These are phyloP conservation scores for Daphne laureola DNA, from an alignment of 441 rosid genomes.

Conservation along the genomic window DNA sequence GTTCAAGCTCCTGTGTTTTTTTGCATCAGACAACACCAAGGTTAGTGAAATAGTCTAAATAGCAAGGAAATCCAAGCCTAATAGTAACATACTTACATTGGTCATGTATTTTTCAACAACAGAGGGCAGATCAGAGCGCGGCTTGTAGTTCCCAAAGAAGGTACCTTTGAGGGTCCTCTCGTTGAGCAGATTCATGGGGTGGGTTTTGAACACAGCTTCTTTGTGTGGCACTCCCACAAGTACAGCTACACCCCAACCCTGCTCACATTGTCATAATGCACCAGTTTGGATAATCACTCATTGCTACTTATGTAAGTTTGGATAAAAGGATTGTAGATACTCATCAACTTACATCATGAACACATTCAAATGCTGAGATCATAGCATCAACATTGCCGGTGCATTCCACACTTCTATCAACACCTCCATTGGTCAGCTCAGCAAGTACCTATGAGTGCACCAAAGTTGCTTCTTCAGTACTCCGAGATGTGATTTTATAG, in stretches of 20 bases:
- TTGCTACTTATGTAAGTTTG: neutral
- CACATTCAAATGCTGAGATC: slow-evolving; percentile 27
- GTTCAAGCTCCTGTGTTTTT: slow-evolving; percentile 19
- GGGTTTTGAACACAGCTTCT: slow-evolving; percentile 28
- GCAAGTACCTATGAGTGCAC: slow-evolving; percentile 20
- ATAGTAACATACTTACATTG: slow-evolving; percentile 10
- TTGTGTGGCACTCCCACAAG: slow-evolving; percentile 29
- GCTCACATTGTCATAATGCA: neutral
- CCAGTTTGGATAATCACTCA: neutral
- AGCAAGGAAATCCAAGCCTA: neutral
- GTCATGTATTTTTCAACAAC: slow-evolving; percentile 28
- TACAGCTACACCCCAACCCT: slow-evolving; percentile 36
- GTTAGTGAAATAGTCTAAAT: neutral
- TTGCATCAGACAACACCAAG: neutral
- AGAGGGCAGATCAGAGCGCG: slow-evolving; percentile 24
- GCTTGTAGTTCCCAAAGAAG: slow-evolving; percentile 32
- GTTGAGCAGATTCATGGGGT: slow-evolving; percentile 24
- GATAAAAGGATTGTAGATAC: neutral
- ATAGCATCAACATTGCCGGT: slow-evolving; percentile 34
- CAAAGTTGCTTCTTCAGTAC: neutral
- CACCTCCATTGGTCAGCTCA: slow-evolving; percentile 38
- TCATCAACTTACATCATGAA: slow-evolving; percentile 19
- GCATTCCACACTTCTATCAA: slow-evolving; percentile 42
- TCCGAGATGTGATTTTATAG: neutral
- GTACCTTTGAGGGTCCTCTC: slow-evolving; percentile 29